These are phyloP conservation scores for Dendrocalamus sinicus DNA, from an alignment of 176 grass and related monocot species.

Conservation along the genomic window DNA sequence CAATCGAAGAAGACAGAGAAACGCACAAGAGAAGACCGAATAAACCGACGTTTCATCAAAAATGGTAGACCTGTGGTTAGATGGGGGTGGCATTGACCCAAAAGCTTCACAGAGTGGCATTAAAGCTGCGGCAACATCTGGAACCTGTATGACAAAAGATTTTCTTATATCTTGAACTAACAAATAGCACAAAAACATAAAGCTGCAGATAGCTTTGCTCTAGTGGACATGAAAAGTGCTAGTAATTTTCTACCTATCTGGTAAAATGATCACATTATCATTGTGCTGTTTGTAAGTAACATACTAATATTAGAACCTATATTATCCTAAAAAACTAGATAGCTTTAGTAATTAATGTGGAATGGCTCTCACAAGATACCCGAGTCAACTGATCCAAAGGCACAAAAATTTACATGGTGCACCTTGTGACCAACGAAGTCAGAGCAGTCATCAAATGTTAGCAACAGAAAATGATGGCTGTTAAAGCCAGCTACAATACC, in stretches of 20 bases:
- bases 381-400: not conserved
- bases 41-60: constrained; percentile 81
- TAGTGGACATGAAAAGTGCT: constrained; percentile 16
- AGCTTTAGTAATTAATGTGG: constrained; percentile 3
- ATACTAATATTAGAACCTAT: constrained; percentile 16
- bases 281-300: constrained; percentile 14
- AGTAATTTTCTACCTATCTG: constrained; percentile 16
- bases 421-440: constrained; percentile 9
- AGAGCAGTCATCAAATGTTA: constrained; percentile 25
- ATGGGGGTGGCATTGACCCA: constrained; percentile 76
- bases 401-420: constrained; percentile 14
- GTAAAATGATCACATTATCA: constrained; percentile 28
- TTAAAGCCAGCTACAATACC: constrained; percentile 9
- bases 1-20: constrained; percentile 93
- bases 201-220: constrained; percentile 13
- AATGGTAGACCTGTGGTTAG: constrained; percentile 66
- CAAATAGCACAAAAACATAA: constrained; percentile 26
- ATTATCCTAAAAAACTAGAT: not conserved
- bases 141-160: constrained; percentile 61
- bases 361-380: constrained; percentile 1
- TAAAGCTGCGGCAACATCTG: constrained; percentile 85
- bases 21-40: constrained; percentile 92
- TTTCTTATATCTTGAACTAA: constrained; percentile 38
- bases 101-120: constrained; percentile 98
- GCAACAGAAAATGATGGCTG: not conserved